phyloP scores from a whole-genome alignment of 2,329 filamentous ascomycete genomes.

The Pseudohalonectria lignicola region DNA sequence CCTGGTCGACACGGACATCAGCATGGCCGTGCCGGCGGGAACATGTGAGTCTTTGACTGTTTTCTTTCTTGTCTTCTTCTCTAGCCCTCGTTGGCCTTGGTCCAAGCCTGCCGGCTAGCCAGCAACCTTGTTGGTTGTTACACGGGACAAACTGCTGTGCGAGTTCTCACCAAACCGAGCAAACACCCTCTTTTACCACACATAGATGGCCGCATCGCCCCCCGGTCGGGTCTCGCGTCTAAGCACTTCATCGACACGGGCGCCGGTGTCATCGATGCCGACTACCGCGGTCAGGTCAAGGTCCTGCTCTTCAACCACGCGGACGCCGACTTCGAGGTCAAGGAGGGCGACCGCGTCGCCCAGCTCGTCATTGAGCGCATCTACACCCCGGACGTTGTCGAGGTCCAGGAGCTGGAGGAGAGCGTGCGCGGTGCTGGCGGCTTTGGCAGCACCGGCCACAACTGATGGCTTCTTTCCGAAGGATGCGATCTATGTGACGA shows the following conservation, averaged over 20 bases:
- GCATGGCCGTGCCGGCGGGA: conserved; percentile 79
- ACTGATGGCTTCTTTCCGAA: too few relatives aligned
- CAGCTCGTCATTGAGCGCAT: conserved; percentile 93
- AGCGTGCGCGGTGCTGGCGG: conserved; percentile 85
- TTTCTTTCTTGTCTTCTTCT: too few relatives aligned
- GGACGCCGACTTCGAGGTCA: conserved; percentile 70
- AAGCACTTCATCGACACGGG: conserved; percentile 97
- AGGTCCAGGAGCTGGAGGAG: conserved; percentile 79
- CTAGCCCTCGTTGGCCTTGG: background rate
- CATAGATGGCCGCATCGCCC: conserved; percentile 77
- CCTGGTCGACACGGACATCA: conserved; percentile 82
- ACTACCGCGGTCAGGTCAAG: conserved; percentile 91
- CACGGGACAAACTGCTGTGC: background rate
- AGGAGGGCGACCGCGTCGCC: conserved; percentile 81
- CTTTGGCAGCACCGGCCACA: conserved; percentile 72
- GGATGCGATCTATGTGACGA: background rate
- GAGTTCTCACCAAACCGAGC: background rate
- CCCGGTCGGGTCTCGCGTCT: conserved; percentile 78
- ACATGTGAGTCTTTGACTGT: conserved; percentile 57
- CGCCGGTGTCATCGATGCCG: conserved; percentile 93
- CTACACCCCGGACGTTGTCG: conserved; percentile 83
- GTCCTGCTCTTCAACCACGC: conserved; percentile 90
- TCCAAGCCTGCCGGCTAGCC: background rate
- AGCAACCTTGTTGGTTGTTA: background rate
- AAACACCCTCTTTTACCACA: background rate